These are phyloP conservation scores for Fusarium camptoceras DNA, from an alignment of 2,329 filamentous ascomycete species.

Conservation along the genomic window DNA sequence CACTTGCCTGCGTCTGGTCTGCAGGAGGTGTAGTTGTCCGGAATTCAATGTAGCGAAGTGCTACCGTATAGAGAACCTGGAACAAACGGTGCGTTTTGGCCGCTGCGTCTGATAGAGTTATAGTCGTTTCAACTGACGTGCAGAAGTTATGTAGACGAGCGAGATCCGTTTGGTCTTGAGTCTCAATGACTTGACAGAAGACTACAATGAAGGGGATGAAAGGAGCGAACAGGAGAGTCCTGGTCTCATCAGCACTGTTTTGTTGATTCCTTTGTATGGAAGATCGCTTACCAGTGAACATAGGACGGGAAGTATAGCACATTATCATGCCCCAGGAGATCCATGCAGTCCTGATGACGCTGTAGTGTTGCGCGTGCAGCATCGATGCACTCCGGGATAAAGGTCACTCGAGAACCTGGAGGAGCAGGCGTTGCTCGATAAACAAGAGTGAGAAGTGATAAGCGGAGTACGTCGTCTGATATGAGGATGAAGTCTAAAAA, in stretches of 20 bases:
- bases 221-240: conserved; percentile 62
- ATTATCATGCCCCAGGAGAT: conserved; percentile 52
- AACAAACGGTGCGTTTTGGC: conserved; percentile 68
- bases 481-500: conserved; percentile 53
- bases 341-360: conserved; percentile 56
- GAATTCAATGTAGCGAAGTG: conserved; percentile 68
- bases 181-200: conserved; percentile 63
- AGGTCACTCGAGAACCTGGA: conserved; percentile 49
- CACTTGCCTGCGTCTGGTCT: conserved; percentile 50
- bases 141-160: conserved; percentile 63
- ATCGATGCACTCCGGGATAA: conserved; percentile 57
- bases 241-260: conserved; percentile 34
- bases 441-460: conserved; percentile 56
- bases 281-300: conserved; percentile 56
- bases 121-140: conserved; percentile 62
- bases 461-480: conserved; percentile 57
- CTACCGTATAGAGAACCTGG: conserved; percentile 68
- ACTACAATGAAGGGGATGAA: conserved; percentile 66
- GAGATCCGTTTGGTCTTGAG: conserved; percentile 55
- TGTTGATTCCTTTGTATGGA: too few species aligned
- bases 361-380: conserved; percentile 56
- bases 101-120: conserved; percentile 60
- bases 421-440: conserved; percentile 56
- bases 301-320: conserved; percentile 55
- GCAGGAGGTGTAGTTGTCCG: conserved; percentile 51